Evolutionary conservation across 2,329 filamentous ascomycete species (phyloP).

Genomic region (Colletotrichum lindemuthianum): DNA sequence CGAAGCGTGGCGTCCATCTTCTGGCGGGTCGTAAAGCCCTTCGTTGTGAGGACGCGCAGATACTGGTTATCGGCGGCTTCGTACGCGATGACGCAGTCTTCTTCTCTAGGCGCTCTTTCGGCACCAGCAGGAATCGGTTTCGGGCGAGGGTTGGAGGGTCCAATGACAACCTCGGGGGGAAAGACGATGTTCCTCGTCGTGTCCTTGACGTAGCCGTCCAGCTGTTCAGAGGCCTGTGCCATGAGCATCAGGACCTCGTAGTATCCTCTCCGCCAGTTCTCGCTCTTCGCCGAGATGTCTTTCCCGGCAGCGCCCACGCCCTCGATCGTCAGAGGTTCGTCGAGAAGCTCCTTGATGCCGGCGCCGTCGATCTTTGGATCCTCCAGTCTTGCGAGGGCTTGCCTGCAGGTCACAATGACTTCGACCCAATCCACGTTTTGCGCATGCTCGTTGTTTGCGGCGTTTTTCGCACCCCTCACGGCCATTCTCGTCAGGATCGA

Average conservation of each 20-base stretch:
- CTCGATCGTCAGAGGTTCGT: constrained; percentile 63
- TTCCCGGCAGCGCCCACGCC: constrained; percentile 64
- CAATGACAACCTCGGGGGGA: constrained; percentile 77
- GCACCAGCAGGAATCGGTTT: constrained; percentile 75
- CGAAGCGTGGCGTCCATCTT: constrained; percentile 83
- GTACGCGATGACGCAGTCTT: constrained; percentile 78
- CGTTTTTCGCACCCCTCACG: constrained; percentile 71
- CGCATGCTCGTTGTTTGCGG: constrained; percentile 64
- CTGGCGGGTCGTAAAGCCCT: constrained; percentile 82
- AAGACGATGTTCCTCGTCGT: constrained; percentile 73
- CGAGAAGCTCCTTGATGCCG: constrained; percentile 66
- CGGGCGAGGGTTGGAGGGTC: constrained; percentile 85
- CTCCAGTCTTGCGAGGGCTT: constrained; percentile 74
- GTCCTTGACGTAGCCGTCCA: constrained; percentile 83
- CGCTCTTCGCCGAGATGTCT: constrained; percentile 79
- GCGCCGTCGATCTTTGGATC: constrained; percentile 74
- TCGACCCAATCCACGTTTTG: constrained; percentile 72
- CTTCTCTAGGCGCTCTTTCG: constrained; percentile 73
- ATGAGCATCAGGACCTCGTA: constrained; percentile 82
- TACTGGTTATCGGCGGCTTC: constrained; percentile 81
- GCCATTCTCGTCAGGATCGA: constrained; percentile 73
- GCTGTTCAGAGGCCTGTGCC: constrained; percentile 79
- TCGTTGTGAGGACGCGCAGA: constrained; percentile 81
- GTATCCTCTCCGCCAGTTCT: constrained; percentile 88
- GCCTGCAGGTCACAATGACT: constrained; percentile 68